Evolutionary conservation across 2,329 filamentous ascomycete species (phyloP).

Genomic region (Nemania abortiva): DNA sequence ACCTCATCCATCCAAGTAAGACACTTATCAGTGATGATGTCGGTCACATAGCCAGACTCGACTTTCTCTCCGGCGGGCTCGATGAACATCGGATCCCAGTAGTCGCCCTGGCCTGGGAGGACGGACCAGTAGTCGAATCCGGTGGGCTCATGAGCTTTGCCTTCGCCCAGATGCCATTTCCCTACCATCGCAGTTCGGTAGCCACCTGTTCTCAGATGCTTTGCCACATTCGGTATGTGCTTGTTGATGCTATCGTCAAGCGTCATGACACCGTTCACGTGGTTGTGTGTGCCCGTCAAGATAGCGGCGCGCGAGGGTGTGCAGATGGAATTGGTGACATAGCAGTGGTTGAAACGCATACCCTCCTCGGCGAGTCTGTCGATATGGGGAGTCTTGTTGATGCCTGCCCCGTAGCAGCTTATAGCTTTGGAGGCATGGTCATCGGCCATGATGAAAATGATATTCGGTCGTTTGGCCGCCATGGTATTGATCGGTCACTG

Average conservation of each 20-base stretch:
- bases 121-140: conserved; percentile 67
- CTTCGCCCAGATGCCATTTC: conserved; percentile 67
- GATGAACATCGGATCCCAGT: conserved; percentile 64
- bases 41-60: conserved; percentile 61
- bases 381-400: conserved; percentile 65
- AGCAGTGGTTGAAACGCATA: conserved; percentile 65
- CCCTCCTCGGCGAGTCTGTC: conserved; percentile 63
- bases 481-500: conserved; percentile 56
- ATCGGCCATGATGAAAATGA: conserved; percentile 65
- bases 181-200: conserved; percentile 66
- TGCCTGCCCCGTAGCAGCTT: conserved; percentile 61
- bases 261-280: conserved; percentile 65
- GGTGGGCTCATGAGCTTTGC: conserved; percentile 58
- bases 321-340: conserved; percentile 66
- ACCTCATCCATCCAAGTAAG: conserved; percentile 41
- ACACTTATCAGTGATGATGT: conserved; percentile 65
- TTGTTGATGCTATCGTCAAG: conserved; percentile 64
- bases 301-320: conserved; percentile 65
- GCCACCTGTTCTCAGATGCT: conserved; percentile 59
- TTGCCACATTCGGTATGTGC: conserved; percentile 60
- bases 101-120: conserved; percentile 64
- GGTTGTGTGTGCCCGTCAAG: conserved; percentile 63
- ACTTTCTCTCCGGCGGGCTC: conserved; percentile 51
- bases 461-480: conserved; percentile 49
- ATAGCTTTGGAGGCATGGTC: conserved; percentile 47